Evolutionary conservation across 1,139 yeast genomes (phyloP).

Genomic region (Yamadazyma blattariae): DNA sequence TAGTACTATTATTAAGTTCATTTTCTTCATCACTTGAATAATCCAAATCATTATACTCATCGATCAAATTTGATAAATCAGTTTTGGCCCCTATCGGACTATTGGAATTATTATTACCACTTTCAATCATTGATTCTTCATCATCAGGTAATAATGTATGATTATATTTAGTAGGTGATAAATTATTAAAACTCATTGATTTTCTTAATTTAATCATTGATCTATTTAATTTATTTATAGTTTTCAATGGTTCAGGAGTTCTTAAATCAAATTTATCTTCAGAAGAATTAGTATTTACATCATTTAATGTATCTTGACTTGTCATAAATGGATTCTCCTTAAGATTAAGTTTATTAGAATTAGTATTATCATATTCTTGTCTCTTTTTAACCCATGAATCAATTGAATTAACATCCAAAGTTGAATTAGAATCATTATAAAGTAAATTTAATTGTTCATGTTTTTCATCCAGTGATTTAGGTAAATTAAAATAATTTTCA

Average conservation of each 20-base stretch:
- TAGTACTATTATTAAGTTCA: too few relatives aligned
- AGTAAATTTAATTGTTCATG: constrained; percentile 4
- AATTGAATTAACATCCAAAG: constrained; percentile 33
- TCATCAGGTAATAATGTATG: constrained; percentile 12
- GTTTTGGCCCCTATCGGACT: not conserved
- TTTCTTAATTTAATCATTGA: constrained; percentile 23
- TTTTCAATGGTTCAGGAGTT: constrained; percentile 16
- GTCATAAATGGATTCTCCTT: constrained; percentile 15
- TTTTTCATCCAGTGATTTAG: constrained; percentile 3
- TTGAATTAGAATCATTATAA: constrained; percentile 41
- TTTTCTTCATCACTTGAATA: constrained; percentile 7
- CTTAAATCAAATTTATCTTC: constrained; percentile 9
- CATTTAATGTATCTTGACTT: constrained; percentile 14
- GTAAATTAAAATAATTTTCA: constrained; percentile 21
- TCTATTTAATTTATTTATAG: constrained; percentile 18
- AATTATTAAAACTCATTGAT: constrained; percentile 18
- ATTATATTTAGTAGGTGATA: constrained; percentile 12
- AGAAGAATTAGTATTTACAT: too few relatives aligned
- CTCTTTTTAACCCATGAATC: constrained; percentile 55
- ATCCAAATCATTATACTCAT: constrained; percentile 11
- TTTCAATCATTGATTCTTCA: constrained; percentile 13
- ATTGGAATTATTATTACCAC: not conserved
- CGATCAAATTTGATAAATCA: not conserved
- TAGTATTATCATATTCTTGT: constrained; percentile 37
- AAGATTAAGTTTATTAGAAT: not conserved